Percentiles rank a stretch among this genome's conserved stretches.
Conservation (phyloP, 129 eudicot species). For the Logfia minima region DNA sequence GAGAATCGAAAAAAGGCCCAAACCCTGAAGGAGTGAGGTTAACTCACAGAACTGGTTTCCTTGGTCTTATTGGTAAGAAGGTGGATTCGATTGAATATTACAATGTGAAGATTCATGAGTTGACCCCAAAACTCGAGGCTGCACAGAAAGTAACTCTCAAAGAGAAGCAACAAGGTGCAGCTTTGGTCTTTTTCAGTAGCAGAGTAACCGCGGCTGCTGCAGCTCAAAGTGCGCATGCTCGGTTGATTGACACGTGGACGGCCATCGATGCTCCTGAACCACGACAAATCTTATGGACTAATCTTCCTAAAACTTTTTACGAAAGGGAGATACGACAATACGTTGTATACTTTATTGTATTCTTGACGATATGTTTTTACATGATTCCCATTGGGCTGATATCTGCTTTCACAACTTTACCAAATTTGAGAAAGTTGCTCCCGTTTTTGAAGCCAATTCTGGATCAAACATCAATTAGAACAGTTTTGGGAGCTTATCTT, state of each 20-base stretch:
- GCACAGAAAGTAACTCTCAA: constrained; percentile 61
- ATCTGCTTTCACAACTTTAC: constrained; percentile 77
- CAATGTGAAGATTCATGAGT: constrained; percentile 56
- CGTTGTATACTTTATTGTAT: constrained; percentile 61
- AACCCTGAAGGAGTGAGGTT: constrained; percentile 61
- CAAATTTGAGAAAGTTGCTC: constrained; percentile 56
- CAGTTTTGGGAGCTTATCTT: constrained; percentile 77
- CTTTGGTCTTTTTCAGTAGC: constrained; percentile 63
- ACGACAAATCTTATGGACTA: constrained; percentile 70
- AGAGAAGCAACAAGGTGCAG: constrained; percentile 70
- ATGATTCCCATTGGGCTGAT: constrained; percentile 82
- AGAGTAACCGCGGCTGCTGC: constrained; percentile 83
- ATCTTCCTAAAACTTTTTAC: constrained; percentile 60
- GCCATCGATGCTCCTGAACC: constrained; percentile 80
- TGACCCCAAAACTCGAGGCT: constrained; percentile 67
- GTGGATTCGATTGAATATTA: constrained; percentile 74
- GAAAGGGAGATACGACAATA: constrained; percentile 63
- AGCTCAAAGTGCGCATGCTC: constrained; percentile 71
- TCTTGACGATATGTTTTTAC: constrained; percentile 71
- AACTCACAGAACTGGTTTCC: constrained; percentile 57
- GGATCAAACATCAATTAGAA: constrained; percentile 35
- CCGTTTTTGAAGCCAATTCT: constrained; percentile 71
- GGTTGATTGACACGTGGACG: constrained; percentile 80
- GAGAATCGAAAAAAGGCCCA: constrained; percentile 43
- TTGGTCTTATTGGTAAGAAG: constrained; percentile 69